Evolutionary conservation across 2,329 filamentous ascomycete species (phyloP), one percentile per base, ranked within the genome.

Genomic region (Pseudocercospora crystallina): DNA sequence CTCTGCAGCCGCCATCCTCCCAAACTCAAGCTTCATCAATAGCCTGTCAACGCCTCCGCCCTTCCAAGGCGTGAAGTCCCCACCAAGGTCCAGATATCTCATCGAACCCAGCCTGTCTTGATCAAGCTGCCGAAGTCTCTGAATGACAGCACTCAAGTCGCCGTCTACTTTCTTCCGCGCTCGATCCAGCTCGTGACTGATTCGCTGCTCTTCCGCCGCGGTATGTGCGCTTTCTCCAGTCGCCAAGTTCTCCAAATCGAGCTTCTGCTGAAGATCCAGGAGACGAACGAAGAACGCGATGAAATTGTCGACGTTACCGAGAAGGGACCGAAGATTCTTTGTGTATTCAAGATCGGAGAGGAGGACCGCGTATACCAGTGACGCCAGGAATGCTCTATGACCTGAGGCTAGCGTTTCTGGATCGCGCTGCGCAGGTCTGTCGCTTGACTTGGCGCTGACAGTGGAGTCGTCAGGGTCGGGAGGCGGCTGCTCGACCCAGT

Each of bases 21-120:
- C 70, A 68, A 80, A 83, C 59, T 96, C 90, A 61, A 96, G 74
- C 75, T 96, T 96, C 89, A 96, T 95, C 66, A 96, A 70, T 65
- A 96, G 71, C 51, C 88, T 78, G 72, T 96, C 90, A 39, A 96
- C 83, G 1, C 90, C 88, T 0, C 89, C 89, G 3, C 56, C 56
- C 53, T 86, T 83, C 55, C 82, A 79, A 1, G 89, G 86, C 29
- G 85, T 77, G 67, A 89, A 96, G 2, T 67, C 65, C 20, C 65
- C 65, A 9, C 63, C 65, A 41, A 56, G 35, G 38, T 61, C 56
- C 33, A 61, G 41, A 58, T 63, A 62, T 41, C 65, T 52, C 8
- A 52, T 61, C 31, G 45, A 61, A 31, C 66, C 71, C 54, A 74
- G 69, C 50, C 73, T 58, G 58, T 76, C 64, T 30, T 68, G 78